Conservation (phyloP, 805 yeast species). For the Ogataea siamensis region DNA sequence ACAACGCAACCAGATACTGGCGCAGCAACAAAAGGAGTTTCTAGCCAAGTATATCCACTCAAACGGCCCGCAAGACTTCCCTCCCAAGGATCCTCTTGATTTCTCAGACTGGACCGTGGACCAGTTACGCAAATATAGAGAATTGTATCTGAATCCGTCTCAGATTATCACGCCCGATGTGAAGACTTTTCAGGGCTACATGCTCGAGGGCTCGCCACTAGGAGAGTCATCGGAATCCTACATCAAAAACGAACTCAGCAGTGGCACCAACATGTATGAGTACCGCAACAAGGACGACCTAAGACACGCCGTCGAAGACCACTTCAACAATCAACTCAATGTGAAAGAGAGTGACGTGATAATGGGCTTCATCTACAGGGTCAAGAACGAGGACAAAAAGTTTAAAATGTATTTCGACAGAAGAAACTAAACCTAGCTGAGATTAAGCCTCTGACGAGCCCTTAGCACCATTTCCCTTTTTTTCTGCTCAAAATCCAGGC, state of each 20-base stretch:
- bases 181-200: constrained; percentile 64
- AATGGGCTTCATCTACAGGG: constrained; percentile 84
- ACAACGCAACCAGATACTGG: constrained; percentile 57
- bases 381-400: constrained; percentile 56
- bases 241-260: constrained; percentile 29
- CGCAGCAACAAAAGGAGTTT: constrained; percentile 68
- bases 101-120: constrained; percentile 61
- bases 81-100: constrained; percentile 59
- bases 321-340: constrained; percentile 51
- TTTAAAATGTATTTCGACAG: constrained; percentile 40
- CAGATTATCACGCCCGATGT: constrained; percentile 52
- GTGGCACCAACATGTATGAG: constrained; percentile 31
- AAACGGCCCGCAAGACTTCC: constrained; percentile 64
- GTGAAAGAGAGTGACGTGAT: constrained; percentile 82
- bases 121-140: constrained; percentile 68
- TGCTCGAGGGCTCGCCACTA: constrained; percentile 59
- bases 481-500: constrained; percentile 46
- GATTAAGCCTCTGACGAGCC: constrained; percentile 50
- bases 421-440: constrained; percentile 13
- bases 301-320: constrained; percentile 40
- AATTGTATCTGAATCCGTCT: constrained; percentile 39
- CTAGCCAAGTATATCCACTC: constrained; percentile 67
- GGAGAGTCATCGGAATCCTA: constrained; percentile 63
- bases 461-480: constrained; percentile 56
- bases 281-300: constrained; percentile 31